Evolutionary conservation across 2,329 filamentous ascomycete genomes (phyloP).

Genomic region (Stemphylium vesicarium): DNA sequence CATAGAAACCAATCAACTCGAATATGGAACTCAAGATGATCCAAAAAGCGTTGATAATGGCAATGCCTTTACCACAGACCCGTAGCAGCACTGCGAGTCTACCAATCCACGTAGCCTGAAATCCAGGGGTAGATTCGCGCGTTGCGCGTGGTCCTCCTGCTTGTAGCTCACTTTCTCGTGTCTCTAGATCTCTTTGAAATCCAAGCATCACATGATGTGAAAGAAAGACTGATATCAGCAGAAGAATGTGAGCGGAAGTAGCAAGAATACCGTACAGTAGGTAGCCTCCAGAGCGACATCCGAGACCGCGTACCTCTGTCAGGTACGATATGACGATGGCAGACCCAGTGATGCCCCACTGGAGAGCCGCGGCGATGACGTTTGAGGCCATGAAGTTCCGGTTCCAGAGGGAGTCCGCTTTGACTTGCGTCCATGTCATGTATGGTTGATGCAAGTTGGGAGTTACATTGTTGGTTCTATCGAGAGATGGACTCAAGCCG

Average conservation of each 20-base stretch:
- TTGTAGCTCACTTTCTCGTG: neutral
- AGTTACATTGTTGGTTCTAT: too few species aligned
- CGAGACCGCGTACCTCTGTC: constrained; percentile 4
- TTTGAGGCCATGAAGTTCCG: neutral
- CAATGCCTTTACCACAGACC: neutral
- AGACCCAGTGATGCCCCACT: constrained; percentile 1
- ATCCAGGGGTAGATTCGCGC: neutral
- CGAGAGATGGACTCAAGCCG: neutral
- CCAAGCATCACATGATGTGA: neutral
- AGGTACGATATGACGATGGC: constrained; percentile 5
- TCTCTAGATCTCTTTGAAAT: neutral
- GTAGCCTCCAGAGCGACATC: constrained; percentile 5
- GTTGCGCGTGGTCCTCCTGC: neutral
- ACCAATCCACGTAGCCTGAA: neutral
- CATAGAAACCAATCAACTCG: neutral
- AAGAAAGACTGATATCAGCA: neutral
- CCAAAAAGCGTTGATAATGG: neutral
- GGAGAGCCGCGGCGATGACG: neutral
- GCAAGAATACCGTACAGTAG: constrained; percentile 1
- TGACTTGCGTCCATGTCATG: neutral
- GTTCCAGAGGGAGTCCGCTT: neutral
- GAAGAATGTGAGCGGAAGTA: neutral
- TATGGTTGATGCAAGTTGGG: neutral
- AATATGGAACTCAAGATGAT: constrained; percentile 2
- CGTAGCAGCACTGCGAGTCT: neutral